phyloP scores from a whole-genome alignment of 768 basidiomycete genomes.

The Mrakia gelida region DNA sequence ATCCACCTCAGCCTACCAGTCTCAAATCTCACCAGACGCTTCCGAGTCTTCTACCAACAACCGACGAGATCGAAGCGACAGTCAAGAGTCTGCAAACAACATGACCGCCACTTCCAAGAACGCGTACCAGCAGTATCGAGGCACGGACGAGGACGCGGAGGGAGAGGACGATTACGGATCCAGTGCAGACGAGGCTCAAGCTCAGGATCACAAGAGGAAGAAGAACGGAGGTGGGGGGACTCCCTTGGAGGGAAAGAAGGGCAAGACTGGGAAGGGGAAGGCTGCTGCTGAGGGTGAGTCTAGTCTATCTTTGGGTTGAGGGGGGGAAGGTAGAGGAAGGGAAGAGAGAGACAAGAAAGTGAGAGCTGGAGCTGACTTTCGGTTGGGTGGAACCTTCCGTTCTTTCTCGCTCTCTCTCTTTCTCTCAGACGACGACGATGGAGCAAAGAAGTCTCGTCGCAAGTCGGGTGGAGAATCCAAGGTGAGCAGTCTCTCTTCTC shows the following conservation, averaged over 20 bases:
- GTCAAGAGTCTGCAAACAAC: not conserved
- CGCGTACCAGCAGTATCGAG: not conserved
- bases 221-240: not conserved
- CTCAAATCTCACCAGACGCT: not conserved
- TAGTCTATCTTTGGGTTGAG: not conserved
- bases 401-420: not conserved
- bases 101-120: not conserved
- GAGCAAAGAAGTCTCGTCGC: not conserved
- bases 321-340: conserved; percentile 13
- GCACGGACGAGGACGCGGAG: not conserved
- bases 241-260: conserved; percentile 27
- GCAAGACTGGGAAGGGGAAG: conserved; percentile 7
- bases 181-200: not conserved
- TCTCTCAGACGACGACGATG: not conserved
- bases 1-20: not conserved
- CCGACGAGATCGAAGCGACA: not conserved
- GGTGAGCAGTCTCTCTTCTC: conserved; percentile 9
- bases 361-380: not conserved
- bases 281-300: not conserved
- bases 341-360: not conserved
- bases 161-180: conserved; percentile 3
- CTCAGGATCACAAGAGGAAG: conserved; percentile 25
- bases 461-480: conserved; percentile 16
- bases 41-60: not conserved
- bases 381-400: not conserved